Base-by-base conservation (phyloP, 441 rosid species). In the Gossypium laxum region DNA sequence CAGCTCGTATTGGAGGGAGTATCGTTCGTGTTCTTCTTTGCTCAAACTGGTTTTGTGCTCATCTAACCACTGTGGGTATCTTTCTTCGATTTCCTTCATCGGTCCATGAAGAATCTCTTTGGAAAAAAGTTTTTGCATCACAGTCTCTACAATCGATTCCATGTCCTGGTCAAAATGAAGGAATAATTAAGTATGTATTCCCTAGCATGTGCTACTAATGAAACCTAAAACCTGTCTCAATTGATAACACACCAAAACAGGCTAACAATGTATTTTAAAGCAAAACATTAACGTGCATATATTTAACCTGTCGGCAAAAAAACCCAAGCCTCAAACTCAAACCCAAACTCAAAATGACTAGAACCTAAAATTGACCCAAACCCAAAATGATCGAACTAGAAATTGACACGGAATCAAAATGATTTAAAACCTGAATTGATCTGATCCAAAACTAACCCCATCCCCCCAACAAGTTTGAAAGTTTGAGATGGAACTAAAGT, bases 31-130 rank as follows among this genome's bases (percentile, higher is more conserved):
- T 6, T 91, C 96, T 70, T 90, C 93, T 70, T 82, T 79, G 75
- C 72, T 84, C 79, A 90, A 73, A 62, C 77, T 81, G 58, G 76
- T 76, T 77, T 84, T 73, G 77, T 91, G 92, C 72, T 91, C 97
- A 75, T 89, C 85, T 82, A 93, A 80, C 98, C 98, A 93, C 75
- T 79, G 86, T 0, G 96, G 96, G 74, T 91, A 93, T 79, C 91
- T 85, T 61, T 83, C 96, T 12, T 86, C 95, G 2, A 91, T 89
- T 82, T 93, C 97, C 82, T 81, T 93, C 97, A 90, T 93, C 1
- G 98, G 97, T 69, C 90, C 96, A 15, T 93, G 85, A 75, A 93
- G 97, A 72, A 89, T 90, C 69, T 93, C 98, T 84, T 91, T 88
- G 0, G 96, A 93, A 74, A 91, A 76, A 75, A 89, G 88, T 72